Conservation (phyloP, 345 rosid genomes). For the Clarkia xantiana region DNA sequence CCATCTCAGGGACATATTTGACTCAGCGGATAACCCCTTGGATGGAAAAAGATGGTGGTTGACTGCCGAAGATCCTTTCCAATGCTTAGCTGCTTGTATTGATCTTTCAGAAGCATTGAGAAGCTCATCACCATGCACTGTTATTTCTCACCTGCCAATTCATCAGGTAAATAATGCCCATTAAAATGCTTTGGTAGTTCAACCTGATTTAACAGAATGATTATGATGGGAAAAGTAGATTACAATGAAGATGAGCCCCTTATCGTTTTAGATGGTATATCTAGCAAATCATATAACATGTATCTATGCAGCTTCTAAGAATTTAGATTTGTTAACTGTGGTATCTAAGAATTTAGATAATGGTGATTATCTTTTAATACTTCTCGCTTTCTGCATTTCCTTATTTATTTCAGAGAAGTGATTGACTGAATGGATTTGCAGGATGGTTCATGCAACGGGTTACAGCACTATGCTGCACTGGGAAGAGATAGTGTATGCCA, state of each 20-base stretch:
- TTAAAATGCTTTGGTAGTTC: neutral
- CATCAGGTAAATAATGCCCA: conserved; percentile 55
- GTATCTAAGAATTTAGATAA: too few relatives aligned
- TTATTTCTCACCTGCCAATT: conserved; percentile 73
- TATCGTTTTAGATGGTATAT: too few relatives aligned
- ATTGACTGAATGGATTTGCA: conserved; percentile 9
- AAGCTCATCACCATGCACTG: conserved; percentile 55
- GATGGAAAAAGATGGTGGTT: conserved; percentile 92
- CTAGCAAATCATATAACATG: too few relatives aligned
- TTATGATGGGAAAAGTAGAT: too few relatives aligned
- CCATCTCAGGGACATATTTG: conserved; percentile 71
- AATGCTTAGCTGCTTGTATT: conserved; percentile 89
- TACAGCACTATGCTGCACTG: conserved; percentile 96
- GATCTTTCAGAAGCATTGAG: conserved; percentile 75
- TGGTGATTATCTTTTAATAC: neutral
- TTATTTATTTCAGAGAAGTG: neutral
- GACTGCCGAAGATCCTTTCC: conserved; percentile 94
- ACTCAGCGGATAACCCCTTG: conserved; percentile 84
- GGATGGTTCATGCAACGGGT: conserved; percentile 99
- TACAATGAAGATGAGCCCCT: too few relatives aligned
- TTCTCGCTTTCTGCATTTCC: neutral
- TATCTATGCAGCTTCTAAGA: too few relatives aligned
- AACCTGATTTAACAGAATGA: neutral
- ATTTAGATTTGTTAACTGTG: too few relatives aligned
- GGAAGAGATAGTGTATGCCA: conserved; percentile 83